A percentile compares a stretch with the other conserved stretches of the same genome.
phyloP scores from a whole-genome alignment of 208 protist genomes.

The Entamoeba nuttalli region DNA sequence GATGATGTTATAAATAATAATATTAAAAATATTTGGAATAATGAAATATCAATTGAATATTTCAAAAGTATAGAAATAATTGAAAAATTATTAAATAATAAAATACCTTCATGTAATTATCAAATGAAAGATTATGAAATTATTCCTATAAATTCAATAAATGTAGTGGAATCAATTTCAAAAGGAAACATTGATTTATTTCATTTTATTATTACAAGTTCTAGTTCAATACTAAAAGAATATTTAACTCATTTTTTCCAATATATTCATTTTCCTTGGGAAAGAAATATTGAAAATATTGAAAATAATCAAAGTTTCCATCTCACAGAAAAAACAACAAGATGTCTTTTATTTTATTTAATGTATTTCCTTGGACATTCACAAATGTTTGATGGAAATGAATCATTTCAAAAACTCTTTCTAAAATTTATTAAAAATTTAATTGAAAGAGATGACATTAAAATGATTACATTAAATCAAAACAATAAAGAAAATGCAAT shows the following conservation, averaged over 20 bases:
- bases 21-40: background rate
- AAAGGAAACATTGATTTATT: background rate
- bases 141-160: background rate
- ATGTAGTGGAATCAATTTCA: background rate
- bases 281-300: background rate
- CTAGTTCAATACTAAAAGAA: background rate
- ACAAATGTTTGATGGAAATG: background rate
- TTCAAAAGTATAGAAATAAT: background rate
- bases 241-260: background rate
- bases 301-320: background rate
- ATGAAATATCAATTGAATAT: background rate
- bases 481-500: background rate
- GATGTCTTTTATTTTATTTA: background rate
- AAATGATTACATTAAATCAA: background rate
- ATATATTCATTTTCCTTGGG: background rate
- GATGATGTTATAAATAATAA: background rate
- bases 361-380: background rate
- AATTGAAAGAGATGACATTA: background rate
- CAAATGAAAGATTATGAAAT: background rate
- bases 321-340: background rate
- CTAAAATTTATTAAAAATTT: background rate
- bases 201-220: background rate
- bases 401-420: background rate
- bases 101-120: background rate
- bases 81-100: background rate